Evolutionary conservation across 208 protist genomes (phyloP), one percentile per base, ranked within the genome.

Genomic region (Trypanosoma boissoni): DNA sequence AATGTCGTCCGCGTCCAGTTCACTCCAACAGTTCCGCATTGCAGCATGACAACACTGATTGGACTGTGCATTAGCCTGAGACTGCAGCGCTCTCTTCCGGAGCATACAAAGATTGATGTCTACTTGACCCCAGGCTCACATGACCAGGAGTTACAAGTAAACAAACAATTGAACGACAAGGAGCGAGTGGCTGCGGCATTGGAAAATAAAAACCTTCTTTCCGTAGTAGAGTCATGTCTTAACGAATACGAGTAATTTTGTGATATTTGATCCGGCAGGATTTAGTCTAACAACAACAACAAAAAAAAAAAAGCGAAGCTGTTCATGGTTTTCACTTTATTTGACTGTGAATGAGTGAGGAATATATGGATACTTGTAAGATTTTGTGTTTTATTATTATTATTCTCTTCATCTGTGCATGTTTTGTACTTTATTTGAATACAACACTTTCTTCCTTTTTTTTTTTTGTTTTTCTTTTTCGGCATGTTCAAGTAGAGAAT

Each of bases 131-230:
- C 91, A 3, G 97, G 97, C 32, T 88, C 95, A 5, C 97, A 99
- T 68, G 74, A 95, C 21, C 88, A 96, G 59, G 96, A 97, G 72
- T 83, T 93, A 69, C 83, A 91, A 62, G 96, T 99, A 39, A 99
- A 99, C 70, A 99, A 99, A 77, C 98, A 99, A 75, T 88, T 99
- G 5, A 97, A 97, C 59, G 98, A 99, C 71, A 99, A 99, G 78
- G 98, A 99, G 76, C 69, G 98, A 32, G 97, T 99, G 14, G 91
- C 95, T 3, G 98, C 98, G 3, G 98, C 98, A 29, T 80, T 99
- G 52, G 98, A 99, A 62, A 98, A 98, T 59, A 66, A 61, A 6
- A 88, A 88, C 58, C 56, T 99, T 31, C 58, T 98, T 23, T 68
- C 72, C 24, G 74, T 95, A 8, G 78, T 97, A 18, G 84, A 95